phyloP scores from a whole-genome alignment of 2,329 filamentous ascomycete species.

The Alternaria rosae region DNA sequence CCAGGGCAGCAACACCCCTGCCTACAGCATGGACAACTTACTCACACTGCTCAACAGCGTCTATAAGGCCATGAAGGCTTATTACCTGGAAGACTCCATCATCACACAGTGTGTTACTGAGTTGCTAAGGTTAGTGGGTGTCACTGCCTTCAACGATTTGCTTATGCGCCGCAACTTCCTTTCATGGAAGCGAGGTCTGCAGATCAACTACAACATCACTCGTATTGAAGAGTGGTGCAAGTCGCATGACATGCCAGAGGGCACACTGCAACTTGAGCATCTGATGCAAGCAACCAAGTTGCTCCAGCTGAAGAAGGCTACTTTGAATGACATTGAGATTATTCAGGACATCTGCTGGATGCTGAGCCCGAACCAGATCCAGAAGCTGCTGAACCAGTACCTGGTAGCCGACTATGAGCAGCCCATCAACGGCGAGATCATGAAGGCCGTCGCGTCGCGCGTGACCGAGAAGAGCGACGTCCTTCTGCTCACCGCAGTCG shows the following conservation, averaged over 20 bases:
- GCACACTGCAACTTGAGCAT: constrained; percentile 95
- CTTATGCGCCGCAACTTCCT: constrained; percentile 98
- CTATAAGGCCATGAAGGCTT: constrained; percentile 98
- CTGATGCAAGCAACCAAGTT: constrained; percentile 99
- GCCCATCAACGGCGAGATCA: constrained; percentile 99
- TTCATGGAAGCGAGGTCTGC: constrained; percentile 97
- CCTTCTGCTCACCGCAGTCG: constrained; percentile 88
- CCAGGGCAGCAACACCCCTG: constrained; percentile 85
- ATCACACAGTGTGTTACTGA: constrained; percentile 96
- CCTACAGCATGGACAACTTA: constrained; percentile 99
- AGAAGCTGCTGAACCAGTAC: constrained; percentile 98
- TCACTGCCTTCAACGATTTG: constrained; percentile 97
- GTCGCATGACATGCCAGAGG: constrained; percentile 99
- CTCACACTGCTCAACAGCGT: constrained; percentile 95
- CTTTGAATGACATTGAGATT: constrained; percentile 98
- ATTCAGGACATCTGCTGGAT: constrained; percentile 99
- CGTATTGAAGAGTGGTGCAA: constrained; percentile 99
- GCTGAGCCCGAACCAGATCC: constrained; percentile 98
- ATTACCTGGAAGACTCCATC: constrained; percentile 95
- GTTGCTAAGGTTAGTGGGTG: constrained; percentile 88
- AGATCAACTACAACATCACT: constrained; percentile 99
- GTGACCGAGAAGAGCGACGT: constrained; percentile 99
- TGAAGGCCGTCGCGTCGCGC: constrained; percentile 97
- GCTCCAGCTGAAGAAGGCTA: constrained; percentile 97
- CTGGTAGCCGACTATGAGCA: constrained; percentile 98